These are phyloP conservation scores for Scytalidium sp. DNA, from an alignment of 2,329 filamentous ascomycete species.

Conservation along the genomic window DNA sequence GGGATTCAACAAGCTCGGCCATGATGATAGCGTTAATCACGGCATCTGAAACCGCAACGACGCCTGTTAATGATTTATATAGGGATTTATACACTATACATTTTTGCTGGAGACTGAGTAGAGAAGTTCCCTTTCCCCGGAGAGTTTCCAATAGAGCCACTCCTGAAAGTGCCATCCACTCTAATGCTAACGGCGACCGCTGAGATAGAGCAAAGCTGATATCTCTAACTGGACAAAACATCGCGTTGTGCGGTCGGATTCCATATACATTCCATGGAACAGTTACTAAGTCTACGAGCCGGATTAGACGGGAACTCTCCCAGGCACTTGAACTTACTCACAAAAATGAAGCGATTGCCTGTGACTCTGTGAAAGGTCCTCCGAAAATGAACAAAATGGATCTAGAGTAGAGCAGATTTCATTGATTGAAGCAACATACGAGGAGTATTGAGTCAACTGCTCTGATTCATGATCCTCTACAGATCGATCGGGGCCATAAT, in stretches of 20 bases:
- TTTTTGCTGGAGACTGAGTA: background rate
- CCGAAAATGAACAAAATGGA: background rate
- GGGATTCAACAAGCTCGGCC: background rate
- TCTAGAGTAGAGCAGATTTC: background rate
- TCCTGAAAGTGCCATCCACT: constrained; percentile 4
- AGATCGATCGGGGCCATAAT: background rate
- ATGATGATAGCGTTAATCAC: background rate
- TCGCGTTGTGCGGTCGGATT: background rate
- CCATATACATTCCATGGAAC: background rate
- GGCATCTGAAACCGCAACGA: background rate
- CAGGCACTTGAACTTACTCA: background rate
- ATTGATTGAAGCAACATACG: background rate
- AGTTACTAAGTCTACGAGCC: background rate
- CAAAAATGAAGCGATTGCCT: background rate
- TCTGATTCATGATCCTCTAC: background rate
- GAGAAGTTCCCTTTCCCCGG: background rate
- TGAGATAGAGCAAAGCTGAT: background rate
- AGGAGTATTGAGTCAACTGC: background rate
- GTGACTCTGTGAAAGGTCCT: background rate
- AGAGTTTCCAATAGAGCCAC: background rate
- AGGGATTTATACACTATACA: background rate
- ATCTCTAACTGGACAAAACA: background rate
- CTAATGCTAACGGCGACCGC: constrained; percentile 4
- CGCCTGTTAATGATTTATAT: background rate
- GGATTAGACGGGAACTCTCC: background rate